phyloP scores from a whole-genome alignment of 2,329 filamentous ascomycete genomes.

The Epichloe hybrida region DNA sequence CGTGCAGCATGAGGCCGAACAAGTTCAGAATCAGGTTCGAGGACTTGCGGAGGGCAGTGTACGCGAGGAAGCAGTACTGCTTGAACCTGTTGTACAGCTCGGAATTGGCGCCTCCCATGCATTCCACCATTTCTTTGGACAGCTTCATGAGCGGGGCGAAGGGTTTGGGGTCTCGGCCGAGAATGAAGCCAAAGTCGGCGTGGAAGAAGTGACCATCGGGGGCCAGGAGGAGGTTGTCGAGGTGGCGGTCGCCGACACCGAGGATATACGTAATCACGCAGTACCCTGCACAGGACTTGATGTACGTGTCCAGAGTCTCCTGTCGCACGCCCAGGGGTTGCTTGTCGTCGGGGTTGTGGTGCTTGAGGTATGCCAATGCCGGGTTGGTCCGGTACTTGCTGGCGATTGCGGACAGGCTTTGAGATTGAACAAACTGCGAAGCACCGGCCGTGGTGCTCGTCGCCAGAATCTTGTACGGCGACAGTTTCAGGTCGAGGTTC shows the following conservation, averaged over 20 bases:
- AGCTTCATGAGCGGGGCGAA: conserved; percentile 97
- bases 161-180: conserved; percentile 91
- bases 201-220: conserved; percentile 95
- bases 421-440: conserved; percentile 84
- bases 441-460: conserved; percentile 82
- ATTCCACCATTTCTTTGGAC: conserved; percentile 95
- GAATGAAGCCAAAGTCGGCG: conserved; percentile 95
- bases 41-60: conserved; percentile 78
- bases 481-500: conserved; percentile 87
- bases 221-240: conserved; percentile 85
- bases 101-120: conserved; percentile 78
- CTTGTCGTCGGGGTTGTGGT: conserved; percentile 75
- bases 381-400: conserved; percentile 64
- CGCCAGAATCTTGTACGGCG: conserved; percentile 90
- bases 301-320: conserved; percentile 87
- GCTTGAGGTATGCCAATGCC: conserved; percentile 70
- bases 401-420: conserved; percentile 69
- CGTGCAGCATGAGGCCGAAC: conserved; percentile 94
- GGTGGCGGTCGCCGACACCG: conserved; percentile 86
- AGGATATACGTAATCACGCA: conserved; percentile 98
- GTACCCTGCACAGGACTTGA: conserved; percentile 92
- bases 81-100: conserved; percentile 82
- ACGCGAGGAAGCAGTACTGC: conserved; percentile 91
- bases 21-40: conserved; percentile 86
- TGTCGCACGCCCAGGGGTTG: conserved; percentile 78